These are phyloP conservation scores for Torulaspora quercuum DNA, from an alignment of 805 yeast genomes.

Conservation along the genomic window DNA sequence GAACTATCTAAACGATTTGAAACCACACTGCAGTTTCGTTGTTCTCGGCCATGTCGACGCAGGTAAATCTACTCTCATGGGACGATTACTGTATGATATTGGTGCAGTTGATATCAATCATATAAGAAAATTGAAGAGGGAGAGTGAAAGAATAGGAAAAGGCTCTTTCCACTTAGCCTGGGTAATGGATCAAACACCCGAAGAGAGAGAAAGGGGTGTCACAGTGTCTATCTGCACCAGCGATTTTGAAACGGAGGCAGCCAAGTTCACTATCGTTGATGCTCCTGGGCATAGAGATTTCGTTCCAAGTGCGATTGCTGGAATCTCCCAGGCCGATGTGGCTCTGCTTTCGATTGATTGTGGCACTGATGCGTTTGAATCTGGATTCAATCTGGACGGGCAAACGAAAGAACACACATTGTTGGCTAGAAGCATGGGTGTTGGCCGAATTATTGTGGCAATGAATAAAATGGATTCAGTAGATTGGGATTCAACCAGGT, in stretches of 20 bases:
- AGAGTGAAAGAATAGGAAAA: conserved; percentile 97
- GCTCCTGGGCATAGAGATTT: conserved; percentile 99
- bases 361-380: conserved; percentile 97
- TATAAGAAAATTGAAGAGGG: conserved; percentile 92
- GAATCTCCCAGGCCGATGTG: conserved; percentile 98
- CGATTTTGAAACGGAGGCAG: conserved; percentile 88
- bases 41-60: conserved; percentile 99
- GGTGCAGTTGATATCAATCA: conserved; percentile 97
- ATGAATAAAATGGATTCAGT: conserved; percentile 89
- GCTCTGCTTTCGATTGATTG: conserved; percentile 95
- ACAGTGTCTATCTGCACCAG: conserved; percentile 98
- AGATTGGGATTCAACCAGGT: conserved; percentile 87
- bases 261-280: conserved; percentile 94
- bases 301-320: conserved; percentile 97
- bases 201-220: conserved; percentile 97
- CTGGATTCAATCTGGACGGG: conserved; percentile 97
- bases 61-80: conserved; percentile 98
- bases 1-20: conserved; percentile 79
- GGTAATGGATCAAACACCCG: conserved; percentile 99
- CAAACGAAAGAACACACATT: conserved; percentile 97
- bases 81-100: conserved; percentile 84
- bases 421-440: conserved; percentile 95
- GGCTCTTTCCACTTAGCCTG: conserved; percentile 98
- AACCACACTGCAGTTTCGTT: conserved; percentile 92
- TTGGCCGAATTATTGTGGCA: conserved; percentile 82